A percentile compares a stretch with the other conserved stretches of the same genome.
phyloP scores from a whole-genome alignment of 2,329 filamentous ascomycete species.

The Phaeosphaeria sp. region DNA sequence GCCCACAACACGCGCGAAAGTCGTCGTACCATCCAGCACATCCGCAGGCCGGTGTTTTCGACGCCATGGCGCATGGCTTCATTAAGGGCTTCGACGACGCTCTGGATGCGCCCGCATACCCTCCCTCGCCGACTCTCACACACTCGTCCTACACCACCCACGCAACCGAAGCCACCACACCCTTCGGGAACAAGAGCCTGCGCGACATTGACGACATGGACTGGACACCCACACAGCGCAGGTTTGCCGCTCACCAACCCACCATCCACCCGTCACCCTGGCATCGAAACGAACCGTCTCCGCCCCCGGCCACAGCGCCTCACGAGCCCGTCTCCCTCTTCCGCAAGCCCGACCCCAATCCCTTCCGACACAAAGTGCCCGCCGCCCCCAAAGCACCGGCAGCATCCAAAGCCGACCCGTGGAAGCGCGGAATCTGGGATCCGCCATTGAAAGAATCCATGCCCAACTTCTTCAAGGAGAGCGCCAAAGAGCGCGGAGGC shows the following conservation, averaged over 20 bases:
- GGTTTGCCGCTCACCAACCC: slow-evolving; percentile 47
- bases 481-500: slow-evolving; percentile 27
- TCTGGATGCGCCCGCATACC: slow-evolving; percentile 31
- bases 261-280: slow-evolving; percentile 30
- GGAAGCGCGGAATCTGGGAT: slow-evolving; percentile 52
- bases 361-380: slow-evolving; percentile 75
- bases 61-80: slow-evolving; percentile 45
- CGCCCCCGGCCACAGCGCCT: slow-evolving; percentile 8
- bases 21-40: slow-evolving; percentile 33
- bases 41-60: slow-evolving; percentile 39
- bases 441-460: slow-evolving; percentile 61
- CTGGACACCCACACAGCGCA: slow-evolving; percentile 66
- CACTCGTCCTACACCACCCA: slow-evolving; percentile 28
- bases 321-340: slow-evolving; percentile 30
- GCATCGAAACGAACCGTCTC: slow-evolving; percentile 9
- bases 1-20: slow-evolving; percentile 22
- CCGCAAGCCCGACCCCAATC: slow-evolving; percentile 50
- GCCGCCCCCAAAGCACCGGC: slow-evolving; percentile 72
- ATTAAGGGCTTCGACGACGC: slow-evolving; percentile 46
- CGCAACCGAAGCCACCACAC: slow-evolving; percentile 35
- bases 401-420: slow-evolving; percentile 67
- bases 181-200: slow-evolving; percentile 16
- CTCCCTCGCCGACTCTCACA: slow-evolving; percentile 43
- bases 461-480: slow-evolving; percentile 60
- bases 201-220: slow-evolving; percentile 70